Evolutionary conservation across 2,329 filamentous ascomycete species (phyloP), one percentile per base, ranked within the genome.

Genomic region (Talaromyces sp.): DNA sequence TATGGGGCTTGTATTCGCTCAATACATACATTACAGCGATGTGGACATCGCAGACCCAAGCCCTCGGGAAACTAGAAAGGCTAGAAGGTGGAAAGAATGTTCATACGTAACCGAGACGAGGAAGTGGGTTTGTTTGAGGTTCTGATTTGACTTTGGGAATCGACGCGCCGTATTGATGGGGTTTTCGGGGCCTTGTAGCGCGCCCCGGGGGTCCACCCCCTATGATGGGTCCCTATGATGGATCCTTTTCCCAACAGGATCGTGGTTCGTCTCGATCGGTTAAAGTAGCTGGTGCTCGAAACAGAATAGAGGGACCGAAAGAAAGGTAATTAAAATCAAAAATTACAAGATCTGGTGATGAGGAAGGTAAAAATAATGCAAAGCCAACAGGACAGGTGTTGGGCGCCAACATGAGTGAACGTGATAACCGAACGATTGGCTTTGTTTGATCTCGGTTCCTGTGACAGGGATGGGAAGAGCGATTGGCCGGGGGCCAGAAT

Each of bases 71-170:
- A 39, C 19, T 56, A 54, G 61, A 57, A 55, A 51, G 52, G 54
- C 62, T 64, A 64, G 62, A 64, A 64, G 62, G 49, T 14, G 32
- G 48, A 55, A 61, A 62, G 62, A 64, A 64, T 63, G 62, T 62
- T 63, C 58, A 57, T 54, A 64, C 60, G 62, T 63, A 64, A 60
- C 52, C 54, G 55, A 58, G 54, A 57, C 60, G n/a, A 35, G 35
- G 30, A 19, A 60, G 52, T 56, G 53, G 53, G 48, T 41, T 55
- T 46, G 27, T 35, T 53, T 35, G n/a, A 49, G 44, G 36, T 55
- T 55, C 33, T 46, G 46, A 55, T 57, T 53, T 37, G 56, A 47
- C 29, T 29, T 32, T 44, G 22, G 24, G n/a, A 35, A 45, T 47
- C 46, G 35, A 46, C 42, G 29, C 20, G 46, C 47, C 51, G 40